Base-by-base conservation (phyloP, 495 filamentous ascomycete species). In the Cryomyces antarcticus region DNA sequence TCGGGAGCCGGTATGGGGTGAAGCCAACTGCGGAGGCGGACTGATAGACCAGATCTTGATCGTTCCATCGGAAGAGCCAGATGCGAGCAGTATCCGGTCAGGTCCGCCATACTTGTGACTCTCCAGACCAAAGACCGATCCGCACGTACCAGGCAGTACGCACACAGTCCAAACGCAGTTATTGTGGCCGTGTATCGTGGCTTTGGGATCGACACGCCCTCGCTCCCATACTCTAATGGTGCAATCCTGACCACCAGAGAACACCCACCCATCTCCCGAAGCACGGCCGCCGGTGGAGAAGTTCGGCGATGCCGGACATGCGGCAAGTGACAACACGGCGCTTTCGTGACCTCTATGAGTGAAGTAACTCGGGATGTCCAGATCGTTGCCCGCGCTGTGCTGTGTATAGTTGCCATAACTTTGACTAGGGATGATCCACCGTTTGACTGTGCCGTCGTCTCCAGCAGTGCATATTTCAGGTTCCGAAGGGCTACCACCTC, bases 111-210 rank as follows among this genome's bases (percentile, higher is more conserved):
- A 78, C 31, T 71, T 64, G 50, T 59, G 75, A 39, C 68, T 66
- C n/a, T 68, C 62, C 37, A 70, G 71, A 28, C 85, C 83, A 51
- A 89, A 88, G 11, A 92, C 67, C 31, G 76, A 68, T 6, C 75
- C 80, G 13, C 78, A 70, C 1, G 86, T 81, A 0, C 80, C 75
- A n/a, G 92, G 89, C 6, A 97, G 71, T 5, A 96, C 82, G 49
- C 86, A 95, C 24, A 97, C 75, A 6, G 82, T 78, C 89, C 89
- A 97, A 4, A 97, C 83, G 5, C 85, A 83, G 61, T 96, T 89
- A 1, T 79, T 93, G 53, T 97, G 89, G 5, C 85, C 87, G 46
- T 93, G 82, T 24, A 97, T 64, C 1, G 88, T 97, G 4, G 85
- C 88, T 58, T 96, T 95, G 5, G 88, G 85, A 57, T 94, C 92